phyloP scores from a whole-genome alignment of 2,329 filamentous ascomycete genomes.

The Sporothrix brunneoviolacea region DNA sequence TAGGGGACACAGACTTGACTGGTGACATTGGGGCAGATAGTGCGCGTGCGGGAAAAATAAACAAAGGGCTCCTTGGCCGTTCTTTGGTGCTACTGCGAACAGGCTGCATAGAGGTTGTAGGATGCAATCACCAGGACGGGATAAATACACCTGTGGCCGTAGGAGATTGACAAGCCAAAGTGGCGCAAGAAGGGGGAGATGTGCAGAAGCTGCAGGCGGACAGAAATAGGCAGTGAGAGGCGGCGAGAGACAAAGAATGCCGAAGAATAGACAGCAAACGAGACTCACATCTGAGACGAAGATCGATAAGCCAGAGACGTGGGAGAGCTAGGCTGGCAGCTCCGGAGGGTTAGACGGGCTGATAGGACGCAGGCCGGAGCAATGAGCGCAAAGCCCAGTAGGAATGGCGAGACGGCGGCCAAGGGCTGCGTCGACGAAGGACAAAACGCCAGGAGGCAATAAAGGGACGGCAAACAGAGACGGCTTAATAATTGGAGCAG shows the following conservation, averaged over 20 bases:
- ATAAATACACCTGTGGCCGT: neutral
- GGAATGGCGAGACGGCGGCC: too few relatives aligned
- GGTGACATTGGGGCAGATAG: conserved; percentile 4
- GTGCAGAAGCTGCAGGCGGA: too few relatives aligned
- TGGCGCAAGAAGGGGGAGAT: neutral
- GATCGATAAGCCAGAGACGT: too few relatives aligned
- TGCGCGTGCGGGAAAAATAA: conserved; percentile 6
- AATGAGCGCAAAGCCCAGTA: neutral
- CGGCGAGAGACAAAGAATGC: too few relatives aligned
- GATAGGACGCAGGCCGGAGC: neutral
- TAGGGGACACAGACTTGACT: conserved; percentile 11
- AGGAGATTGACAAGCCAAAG: neutral
- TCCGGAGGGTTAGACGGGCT: neutral
- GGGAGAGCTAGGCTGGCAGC: too few relatives aligned
- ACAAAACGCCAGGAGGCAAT: neutral
- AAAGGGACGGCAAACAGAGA: neutral
- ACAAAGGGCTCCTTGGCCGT: neutral
- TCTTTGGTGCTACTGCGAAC: neutral
- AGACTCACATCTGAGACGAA: too few relatives aligned
- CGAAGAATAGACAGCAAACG: too few relatives aligned
- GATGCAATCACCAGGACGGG: conserved; percentile 1
- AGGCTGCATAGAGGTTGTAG: conserved; percentile 1
- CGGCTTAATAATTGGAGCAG: neutral
- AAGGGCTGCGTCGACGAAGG: too few relatives aligned
- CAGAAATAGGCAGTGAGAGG: too few relatives aligned